Percentiles rank a stretch among this genome's conserved stretches.
phyloP scores from a whole-genome alignment of 305 asterid species.

The Plantago coronopus region DNA sequence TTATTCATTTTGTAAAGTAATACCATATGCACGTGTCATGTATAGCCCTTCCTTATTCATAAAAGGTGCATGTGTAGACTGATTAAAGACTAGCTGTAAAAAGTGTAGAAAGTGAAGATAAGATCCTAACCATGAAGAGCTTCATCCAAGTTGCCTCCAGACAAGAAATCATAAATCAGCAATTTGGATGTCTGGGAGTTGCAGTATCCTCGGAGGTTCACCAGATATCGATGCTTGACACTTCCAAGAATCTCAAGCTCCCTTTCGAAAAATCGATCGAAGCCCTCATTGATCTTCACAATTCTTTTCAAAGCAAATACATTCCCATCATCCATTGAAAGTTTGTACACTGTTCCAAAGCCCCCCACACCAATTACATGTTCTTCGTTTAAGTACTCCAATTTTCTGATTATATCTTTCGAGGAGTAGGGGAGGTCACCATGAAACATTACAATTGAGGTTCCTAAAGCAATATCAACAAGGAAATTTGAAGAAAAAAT shows the following conservation, averaged over 20 bases:
- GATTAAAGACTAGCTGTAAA: not conserved
- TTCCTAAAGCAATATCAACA: constrained; percentile 53
- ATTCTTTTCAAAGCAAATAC: constrained; percentile 90
- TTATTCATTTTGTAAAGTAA: constrained; percentile 5
- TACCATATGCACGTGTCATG: constrained; percentile 13
- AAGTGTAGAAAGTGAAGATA: constrained; percentile 20
- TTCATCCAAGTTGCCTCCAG: constrained; percentile 98
- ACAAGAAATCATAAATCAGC: constrained; percentile 77
- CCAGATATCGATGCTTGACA: constrained; percentile 85
- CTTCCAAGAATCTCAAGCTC: constrained; percentile 99
- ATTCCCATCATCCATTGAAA: constrained; percentile 94
- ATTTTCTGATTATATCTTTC: constrained; percentile 77
- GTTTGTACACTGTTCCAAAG: constrained; percentile 95
- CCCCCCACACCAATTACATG: constrained; percentile 96
- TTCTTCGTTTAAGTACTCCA: constrained; percentile 78
- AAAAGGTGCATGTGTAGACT: too few species aligned
- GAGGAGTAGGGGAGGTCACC: constrained; percentile 97
- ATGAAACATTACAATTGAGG: constrained; percentile 91
- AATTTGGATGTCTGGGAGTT: constrained; percentile 88
- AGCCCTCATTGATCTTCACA: constrained; percentile 83
- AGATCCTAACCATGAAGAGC: constrained; percentile 73
- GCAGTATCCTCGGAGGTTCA: constrained; percentile 97
- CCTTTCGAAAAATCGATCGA: constrained; percentile 88
- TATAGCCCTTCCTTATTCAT: too few species aligned
- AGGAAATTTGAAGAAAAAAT: constrained; percentile 17